Evolutionary conservation across 805 yeast genomes (phyloP), one percentile per base, ranked within the genome.

Genomic region (Candida sphagnicola): DNA sequence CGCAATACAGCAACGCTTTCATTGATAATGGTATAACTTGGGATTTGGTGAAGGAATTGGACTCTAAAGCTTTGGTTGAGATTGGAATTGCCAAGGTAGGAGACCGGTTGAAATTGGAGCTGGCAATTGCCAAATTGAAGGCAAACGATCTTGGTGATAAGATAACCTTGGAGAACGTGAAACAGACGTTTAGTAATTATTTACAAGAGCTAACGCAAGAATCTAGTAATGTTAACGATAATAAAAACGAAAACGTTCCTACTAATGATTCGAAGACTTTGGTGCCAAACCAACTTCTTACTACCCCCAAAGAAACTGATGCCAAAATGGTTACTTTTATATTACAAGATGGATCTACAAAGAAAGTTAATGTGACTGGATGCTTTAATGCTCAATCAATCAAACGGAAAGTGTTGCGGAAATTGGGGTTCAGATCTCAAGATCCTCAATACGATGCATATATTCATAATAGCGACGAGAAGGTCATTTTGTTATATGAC

Each of bases 331-430:
- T 83, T 15, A 82, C 85, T 1, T 82, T 89, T 46, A 84, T 88
- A 21, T 63, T 82, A 26, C 82, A 81, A 38, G 86, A 82, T 59
- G 96, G 96, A 1, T 68, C 81, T 5, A 70, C 79, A 2, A 80
- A 79, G 47, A 70, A 74, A 38, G 78, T 87, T 30, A 82, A 82
- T 49, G 82, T 87, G 1, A 74, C 78, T 13, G 93, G 89, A 0
- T 86, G 95, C 54, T 84, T 79, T 60, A 83, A 82, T 54, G 89
- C 95, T 1, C 83, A 78, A 41, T 76, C 88, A 5, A 85, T 89
- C 35, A 86, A 85, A 56, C 69, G 78, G 38, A 81, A 80, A 47
- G 78, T 84, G 1, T 62, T 87, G 41, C 78, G 78, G 48, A 77
- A 74, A 43, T 51, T 83, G 35, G 80, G 78, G 4, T 57, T 76